Evolutionary conservation across 2,329 filamentous ascomycete species (phyloP), one percentile per base, ranked within the genome.

Genomic region (Dactylellina sp.): DNA sequence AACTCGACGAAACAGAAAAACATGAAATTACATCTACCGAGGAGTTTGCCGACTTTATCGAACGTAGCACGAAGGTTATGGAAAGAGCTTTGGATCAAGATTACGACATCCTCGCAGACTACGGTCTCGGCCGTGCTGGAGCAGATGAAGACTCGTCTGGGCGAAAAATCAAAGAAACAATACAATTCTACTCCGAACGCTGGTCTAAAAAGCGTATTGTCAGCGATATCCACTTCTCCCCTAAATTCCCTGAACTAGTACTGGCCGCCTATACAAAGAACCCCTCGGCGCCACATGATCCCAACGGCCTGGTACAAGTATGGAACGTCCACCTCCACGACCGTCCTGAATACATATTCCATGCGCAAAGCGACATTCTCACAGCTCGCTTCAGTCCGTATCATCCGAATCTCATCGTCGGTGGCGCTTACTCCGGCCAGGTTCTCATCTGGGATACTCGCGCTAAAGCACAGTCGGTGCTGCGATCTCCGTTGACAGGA

Each of bases 191-290:
- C 82, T 93, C 97, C 79, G 91, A 96, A 75, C 87, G 93, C 80
- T 97, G 94, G 91, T 96, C 92, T 79, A 96, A 96, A 84, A 97
- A 97, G 83, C 89, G 93, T 76, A 97, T 97, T 91, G 90, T 99
- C 80, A 97, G 92, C 80, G 91, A 93, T 79, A 89, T 99, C 78
- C 91, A 94, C 82, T 99, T 97, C 82, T 98, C 94, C 47, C 91
- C 92, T 61, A 97, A 97, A 84, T 96, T 95, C 79, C 92, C 91
- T 24, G 95, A 99, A 82, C 87, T 99, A 37, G 85, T 99, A 50
- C 88, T 98, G 52, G 93, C 95, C 28, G 92, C 95, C 2, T 98
- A 99, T 82, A 99, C 95, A 64, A 99, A 98, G 83, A 97, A 97
- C 80, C 92, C 94, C 3, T 91, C 94, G 6, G 93, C 95, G 16